Base-by-base conservation (phyloP, 352 stramenopile genomes). In the Phytophthora uliginosa region DNA sequence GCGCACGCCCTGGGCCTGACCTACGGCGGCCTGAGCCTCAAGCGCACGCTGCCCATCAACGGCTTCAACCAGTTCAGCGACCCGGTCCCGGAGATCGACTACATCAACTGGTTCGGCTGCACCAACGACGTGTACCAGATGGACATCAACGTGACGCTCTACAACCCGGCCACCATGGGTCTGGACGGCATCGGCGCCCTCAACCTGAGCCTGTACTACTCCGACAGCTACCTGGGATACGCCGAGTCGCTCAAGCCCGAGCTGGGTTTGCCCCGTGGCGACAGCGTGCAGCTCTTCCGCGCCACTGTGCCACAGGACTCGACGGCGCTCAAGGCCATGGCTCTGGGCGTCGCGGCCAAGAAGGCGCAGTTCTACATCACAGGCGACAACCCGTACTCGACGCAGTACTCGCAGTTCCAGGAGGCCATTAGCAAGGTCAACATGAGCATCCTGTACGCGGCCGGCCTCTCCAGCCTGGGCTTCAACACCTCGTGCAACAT, bases 201-300 rank as follows among this genome's bases (percentile, higher is more conserved):
- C 52, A 94, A 93, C 68, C 66, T 94, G 68, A 91, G 75, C 18
- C 64, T 94, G 34, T 92, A 92, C 79, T 90, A 86, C 69, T 65
- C 73, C 13, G 59, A 89, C 40, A 74, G 79, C 28, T 94, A 90
- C 69, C 64, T 94, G 38, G 86, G 86, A 20, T 90, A 91, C 63
- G 82, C 83, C 2, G 45, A 88, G 38, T 90, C 85, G 52, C 60
- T 67, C 9, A 71, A 83, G 36, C 74, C 82, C 9, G 61, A 82
- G 50, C 56, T 84, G 40, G 81, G 81, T 40, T 56, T 91, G 26
- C 83, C 83, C n/a, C 82, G 86, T 64, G 86, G 86, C 4, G 38
- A 77, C 24, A 83, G 59, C 34, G 60, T 78, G 26, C 83, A 91
- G 77, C 50, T 84, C 26, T 88, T 91, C 62, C 72, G 85, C 63